Evolutionary conservation across 2,329 filamentous ascomycete species (phyloP).

Genomic region (Pseudogymnoascus sp.): DNA sequence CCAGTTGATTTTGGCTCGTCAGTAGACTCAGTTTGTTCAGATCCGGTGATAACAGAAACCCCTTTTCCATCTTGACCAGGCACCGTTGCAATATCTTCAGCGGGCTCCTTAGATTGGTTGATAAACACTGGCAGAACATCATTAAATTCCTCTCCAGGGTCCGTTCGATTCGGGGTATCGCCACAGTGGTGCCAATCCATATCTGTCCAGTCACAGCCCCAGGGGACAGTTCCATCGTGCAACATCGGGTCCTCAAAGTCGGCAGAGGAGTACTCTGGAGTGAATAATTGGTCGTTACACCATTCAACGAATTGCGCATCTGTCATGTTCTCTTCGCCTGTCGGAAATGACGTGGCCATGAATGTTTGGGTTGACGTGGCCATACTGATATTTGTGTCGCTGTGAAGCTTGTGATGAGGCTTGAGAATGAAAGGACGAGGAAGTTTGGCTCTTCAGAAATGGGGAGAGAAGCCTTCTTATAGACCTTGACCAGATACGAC

Average conservation of each 20-base stretch:
- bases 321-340: background rate
- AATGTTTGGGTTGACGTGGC: background rate
- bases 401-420: background rate
- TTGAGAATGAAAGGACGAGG: background rate
- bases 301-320: background rate
- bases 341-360: background rate
- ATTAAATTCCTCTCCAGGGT: background rate
- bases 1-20: background rate
- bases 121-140: background rate
- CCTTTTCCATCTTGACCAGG: background rate
- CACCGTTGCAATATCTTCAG: background rate
- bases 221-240: background rate
- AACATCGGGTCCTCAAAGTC: too few relatives aligned
- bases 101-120: background rate
- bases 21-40: background rate
- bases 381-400: background rate
- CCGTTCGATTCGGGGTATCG: background rate
- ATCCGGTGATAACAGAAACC: background rate
- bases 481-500: background rate
- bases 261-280: background rate
- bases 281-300: background rate
- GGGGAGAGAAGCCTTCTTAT: background rate
- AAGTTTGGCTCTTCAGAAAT: background rate
- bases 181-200: background rate
- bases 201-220: background rate